Evolutionary conservation across 1,284 basidiomycete genomes (phyloP), one percentile per base, ranked within the genome.

Genomic region (Pseudozyma sp.): DNA sequence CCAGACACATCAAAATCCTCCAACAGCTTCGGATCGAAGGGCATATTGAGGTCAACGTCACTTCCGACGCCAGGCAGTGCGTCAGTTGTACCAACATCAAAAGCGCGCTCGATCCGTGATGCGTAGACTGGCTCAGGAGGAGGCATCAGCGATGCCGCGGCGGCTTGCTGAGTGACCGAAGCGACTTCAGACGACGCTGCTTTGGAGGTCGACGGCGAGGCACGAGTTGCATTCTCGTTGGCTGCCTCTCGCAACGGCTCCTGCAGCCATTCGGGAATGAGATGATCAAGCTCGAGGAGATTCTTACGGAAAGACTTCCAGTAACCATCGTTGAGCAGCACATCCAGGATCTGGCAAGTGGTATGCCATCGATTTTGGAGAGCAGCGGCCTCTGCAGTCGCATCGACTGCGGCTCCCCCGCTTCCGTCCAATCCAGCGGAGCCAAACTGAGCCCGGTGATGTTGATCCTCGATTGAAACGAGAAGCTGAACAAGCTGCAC

Each of bases 291-390:
- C 21, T 58, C 38, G 1, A 60, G 43, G 43, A 66, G 35, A n/a
- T 66, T 74, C 45, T 65, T 54, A 9, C 71, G 71, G 59, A 74
- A 70, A 2, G 71, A 69, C 3, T 49, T 57, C 71, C 71, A 74
- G 52, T 70, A 74, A 14, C 71, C 66, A 5, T 70, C 71, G 52
- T 74, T 74, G 55, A 74, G 55, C 13, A 74, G 52, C 25, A 74
- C 62, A 34, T 74, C 71, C 7, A 74, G 60, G 21, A 65, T 52
- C 52, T 74, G 61, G 19, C 66, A 67, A 9, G 61, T 68, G 3
- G 60, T 40, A 45, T 68, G 61, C 64, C 65, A 73, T 40, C 65
- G 70, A 39, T 57, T 63, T 35, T 45, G 60, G 36, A 73, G 34
- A 12, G 51, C 51, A 3, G 60, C 56, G 12, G 52, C 21, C 14